Evolutionary conservation across 768 basidiomycete species (phyloP).

Genomic region (Boletales sp.): DNA sequence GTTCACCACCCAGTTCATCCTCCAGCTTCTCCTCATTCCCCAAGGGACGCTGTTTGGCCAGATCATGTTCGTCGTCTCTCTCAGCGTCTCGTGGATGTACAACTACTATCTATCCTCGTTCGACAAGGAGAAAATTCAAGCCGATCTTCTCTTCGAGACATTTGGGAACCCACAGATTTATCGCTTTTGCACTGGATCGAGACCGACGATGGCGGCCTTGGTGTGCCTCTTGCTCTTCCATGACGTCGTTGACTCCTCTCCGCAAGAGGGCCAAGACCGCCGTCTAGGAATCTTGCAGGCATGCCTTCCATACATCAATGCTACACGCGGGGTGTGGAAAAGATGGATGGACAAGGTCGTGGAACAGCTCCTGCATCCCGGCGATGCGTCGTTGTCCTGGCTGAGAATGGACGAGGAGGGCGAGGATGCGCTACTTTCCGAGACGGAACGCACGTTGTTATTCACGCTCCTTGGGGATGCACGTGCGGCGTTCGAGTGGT

Average conservation of each 20-base stretch:
- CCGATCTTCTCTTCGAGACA: slow-evolving; percentile 13
- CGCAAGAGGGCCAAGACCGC: slow-evolving; percentile 14
- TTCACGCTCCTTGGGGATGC: slow-evolving; percentile 22
- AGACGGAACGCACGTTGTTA: slow-evolving; percentile 10
- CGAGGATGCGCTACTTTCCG: background rate
- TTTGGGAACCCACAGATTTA: slow-evolving; percentile 12
- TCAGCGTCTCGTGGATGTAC: slow-evolving; percentile 29
- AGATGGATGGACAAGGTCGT: slow-evolving; percentile 22
- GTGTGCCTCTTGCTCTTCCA: slow-evolving; percentile 17
- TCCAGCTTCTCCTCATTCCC: slow-evolving; percentile 32
- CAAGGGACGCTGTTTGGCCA: slow-evolving; percentile 32
- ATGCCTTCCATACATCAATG: slow-evolving; percentile 13
- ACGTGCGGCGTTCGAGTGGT: slow-evolving; percentile 18
- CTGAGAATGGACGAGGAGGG: slow-evolving; percentile 3
- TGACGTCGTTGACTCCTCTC: slow-evolving; percentile 4
- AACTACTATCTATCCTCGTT: slow-evolving; percentile 29
- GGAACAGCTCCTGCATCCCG: slow-evolving; percentile 10
- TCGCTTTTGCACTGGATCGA: slow-evolving; percentile 14
- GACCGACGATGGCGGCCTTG: slow-evolving; percentile 18
- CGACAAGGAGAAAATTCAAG: slow-evolving; percentile 28
- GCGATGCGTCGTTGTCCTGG: slow-evolving; percentile 6
- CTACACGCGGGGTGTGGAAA: slow-evolving; percentile 17
- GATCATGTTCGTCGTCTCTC: slow-evolving; percentile 28
- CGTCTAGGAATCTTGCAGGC: slow-evolving; percentile 13
- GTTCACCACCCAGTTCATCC: slow-evolving; percentile 27